A percentile compares a stretch with the other conserved stretches of the same genome.
Evolutionary conservation across 1,284 basidiomycete genomes (phyloP).

Genomic region (Trichosporon coremiiforme): DNA sequence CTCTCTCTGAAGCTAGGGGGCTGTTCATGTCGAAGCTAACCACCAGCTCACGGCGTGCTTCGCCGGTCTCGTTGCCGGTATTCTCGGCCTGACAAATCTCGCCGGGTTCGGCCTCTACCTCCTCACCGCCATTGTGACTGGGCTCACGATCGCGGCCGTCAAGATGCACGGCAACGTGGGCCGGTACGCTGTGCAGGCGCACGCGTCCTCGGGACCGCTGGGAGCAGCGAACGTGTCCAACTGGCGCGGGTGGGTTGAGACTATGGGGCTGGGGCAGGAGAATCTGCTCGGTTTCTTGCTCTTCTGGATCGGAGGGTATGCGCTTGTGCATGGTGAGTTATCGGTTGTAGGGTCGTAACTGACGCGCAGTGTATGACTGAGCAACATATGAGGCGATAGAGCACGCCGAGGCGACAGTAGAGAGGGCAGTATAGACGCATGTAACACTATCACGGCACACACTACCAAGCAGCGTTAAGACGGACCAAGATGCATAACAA

Average conservation of each 20-base stretch:
- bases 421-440: not conserved
- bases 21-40: not conserved
- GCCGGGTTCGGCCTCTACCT: constrained; percentile 77
- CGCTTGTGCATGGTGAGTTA: constrained; percentile 33
- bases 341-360: not conserved
- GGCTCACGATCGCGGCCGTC: constrained; percentile 65
- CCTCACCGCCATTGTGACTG: constrained; percentile 66
- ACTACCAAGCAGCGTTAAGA: not conserved
- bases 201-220: constrained; percentile 28
- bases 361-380: constrained; percentile 32
- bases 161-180: constrained; percentile 65
- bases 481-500: constrained; percentile 11
- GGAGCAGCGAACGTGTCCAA: constrained; percentile 54
- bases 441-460: not conserved
- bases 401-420: not conserved
- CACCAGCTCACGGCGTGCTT: constrained; percentile 70
- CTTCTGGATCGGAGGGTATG: constrained; percentile 86
- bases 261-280: constrained; percentile 79
- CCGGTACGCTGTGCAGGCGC: constrained; percentile 46
- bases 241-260: constrained; percentile 59
- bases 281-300: constrained; percentile 82
- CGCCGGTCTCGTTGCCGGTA: constrained; percentile 78
- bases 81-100: constrained; percentile 80
- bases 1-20: too few relatives aligned
- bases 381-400: not conserved